Evolutionary conservation across 2,329 filamentous ascomycete species (phyloP), one percentile per base, ranked within the genome.

Genomic region (Beauveria asiatica): DNA sequence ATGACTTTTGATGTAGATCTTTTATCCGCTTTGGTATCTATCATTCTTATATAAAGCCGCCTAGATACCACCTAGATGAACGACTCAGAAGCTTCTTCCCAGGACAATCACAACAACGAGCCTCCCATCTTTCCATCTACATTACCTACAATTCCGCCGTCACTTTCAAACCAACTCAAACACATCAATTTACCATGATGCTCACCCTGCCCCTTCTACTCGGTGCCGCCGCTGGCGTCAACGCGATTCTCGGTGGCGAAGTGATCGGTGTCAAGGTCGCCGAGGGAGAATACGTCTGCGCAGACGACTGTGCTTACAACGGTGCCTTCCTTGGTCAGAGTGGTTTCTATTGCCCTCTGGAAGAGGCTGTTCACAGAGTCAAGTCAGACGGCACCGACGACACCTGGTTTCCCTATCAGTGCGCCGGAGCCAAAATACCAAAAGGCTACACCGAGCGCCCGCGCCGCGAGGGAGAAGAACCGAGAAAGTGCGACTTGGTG

Each of bases 161-260:
- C 10, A 25, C 19, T 25, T 5, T 25, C 5, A 48, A 33, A n/a
- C 23, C 7, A 13, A 48, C 7, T 9, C 16, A 48, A 8, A 16
- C 45, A 5, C 11, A 37, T 37, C 5, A 48, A 13, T 11, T 23
- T 3, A 2, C 13, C 5, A n/a, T 5, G 6, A 48, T 48, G 45
- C 45, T 48, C 23, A 17, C 45, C 13, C 45, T 48, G 3, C 27
- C 45, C 50, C 8, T 53, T 1, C 8, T 53, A 16, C 33, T 53
- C 13, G 13, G 19, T 41, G 50, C 50, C 50, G 50, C 13, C 21
- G 50, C 33, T 5, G 50, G 50, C 50, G 50, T 53, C 33, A 53
- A 53, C 21, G 50, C 33, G 6, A 41, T 53, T 1, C 6, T 27
- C 21, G 50, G 50, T n/a, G 21, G 5, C 50, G 13, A 41, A 23